These are phyloP conservation scores for Ceratorhiza oryzae-sativae DNA, from an alignment of 1,284 basidiomycete species.

Conservation along the genomic window DNA sequence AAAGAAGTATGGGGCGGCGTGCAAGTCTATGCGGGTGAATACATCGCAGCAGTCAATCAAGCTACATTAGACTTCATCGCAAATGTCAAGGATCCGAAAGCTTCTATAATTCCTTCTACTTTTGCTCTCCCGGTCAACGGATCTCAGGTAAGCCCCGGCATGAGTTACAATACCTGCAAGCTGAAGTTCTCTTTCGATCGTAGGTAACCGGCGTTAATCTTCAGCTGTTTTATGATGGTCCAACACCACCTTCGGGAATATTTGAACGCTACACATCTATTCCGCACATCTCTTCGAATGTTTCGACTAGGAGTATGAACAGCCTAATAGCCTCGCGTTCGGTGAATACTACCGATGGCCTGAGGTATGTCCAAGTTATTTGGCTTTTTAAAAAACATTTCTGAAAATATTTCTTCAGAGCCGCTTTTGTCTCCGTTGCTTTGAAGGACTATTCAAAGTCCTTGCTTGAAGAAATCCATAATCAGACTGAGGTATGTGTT, in stretches of 20 bases:
- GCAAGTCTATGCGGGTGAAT: slow-evolving; percentile 54
- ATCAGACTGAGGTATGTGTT: slow-evolving; percentile 57
- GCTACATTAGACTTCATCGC: slow-evolving; percentile 60
- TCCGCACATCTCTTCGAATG: slow-evolving; percentile 52
- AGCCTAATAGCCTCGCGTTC: slow-evolving; percentile 56
- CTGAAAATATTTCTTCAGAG: no score
- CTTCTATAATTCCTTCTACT: slow-evolving; percentile 60
- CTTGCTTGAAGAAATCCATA: slow-evolving; percentile 58
- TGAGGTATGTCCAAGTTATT: slow-evolving; percentile 50
- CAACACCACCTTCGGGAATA: slow-evolving; percentile 57
- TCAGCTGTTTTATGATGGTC: slow-evolving; percentile 62
- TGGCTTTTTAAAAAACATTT: no score
- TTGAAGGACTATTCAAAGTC: slow-evolving; percentile 53
- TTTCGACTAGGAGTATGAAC: slow-evolving; percentile 54
- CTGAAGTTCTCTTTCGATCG: no score
- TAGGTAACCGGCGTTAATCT: slow-evolving; percentile 53
- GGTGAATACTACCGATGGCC: slow-evolving; percentile 52
- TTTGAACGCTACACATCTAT: slow-evolving; percentile 60
- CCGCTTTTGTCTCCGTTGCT: slow-evolving; percentile 59
- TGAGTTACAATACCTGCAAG: no score
- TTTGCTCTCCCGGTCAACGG: background rate
- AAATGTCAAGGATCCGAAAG: slow-evolving; percentile 64
- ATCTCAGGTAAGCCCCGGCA: slow-evolving; percentile 4
- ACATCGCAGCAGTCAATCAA: slow-evolving; percentile 52
- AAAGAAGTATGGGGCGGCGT: slow-evolving; percentile 61